These are phyloP conservation scores for Lipomyces yamadae DNA, from an alignment of 805 yeast genomes.

Conservation along the genomic window DNA sequence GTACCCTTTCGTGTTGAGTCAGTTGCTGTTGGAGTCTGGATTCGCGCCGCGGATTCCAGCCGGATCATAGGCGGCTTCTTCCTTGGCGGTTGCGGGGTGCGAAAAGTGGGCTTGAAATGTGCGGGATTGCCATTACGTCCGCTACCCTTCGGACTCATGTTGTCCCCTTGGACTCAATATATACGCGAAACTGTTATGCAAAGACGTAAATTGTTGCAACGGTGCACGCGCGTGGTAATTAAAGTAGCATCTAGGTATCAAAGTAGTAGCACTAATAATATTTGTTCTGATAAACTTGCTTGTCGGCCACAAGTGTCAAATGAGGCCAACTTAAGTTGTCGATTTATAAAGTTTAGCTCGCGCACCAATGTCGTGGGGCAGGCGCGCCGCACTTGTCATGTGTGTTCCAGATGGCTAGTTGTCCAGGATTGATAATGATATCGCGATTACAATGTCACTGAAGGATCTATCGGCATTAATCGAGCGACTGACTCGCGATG, in stretches of 20 bases:
- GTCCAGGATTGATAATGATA: not conserved
- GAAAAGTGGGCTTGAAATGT: not conserved
- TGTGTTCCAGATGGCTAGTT: not conserved
- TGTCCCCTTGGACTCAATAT: not conserved
- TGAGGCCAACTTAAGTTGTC: too few relatives aligned
- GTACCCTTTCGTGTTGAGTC: not conserved
- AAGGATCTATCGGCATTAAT: conserved; percentile 19
- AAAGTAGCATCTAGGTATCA: not conserved
- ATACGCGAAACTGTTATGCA: not conserved
- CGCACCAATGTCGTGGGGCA: too few relatives aligned
- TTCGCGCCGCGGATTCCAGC: not conserved
- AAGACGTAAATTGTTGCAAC: not conserved
- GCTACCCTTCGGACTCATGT: not conserved
- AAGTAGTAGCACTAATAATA: too few relatives aligned
- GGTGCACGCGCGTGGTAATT: not conserved
- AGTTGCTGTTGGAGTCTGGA: not conserved
- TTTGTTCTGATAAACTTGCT: not conserved
- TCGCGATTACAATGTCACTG: conserved; percentile 20
- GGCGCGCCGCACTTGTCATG: not conserved
- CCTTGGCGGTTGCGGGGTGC: not conserved
- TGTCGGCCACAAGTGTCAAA: too few relatives aligned
- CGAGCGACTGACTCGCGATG: conserved; percentile 9
- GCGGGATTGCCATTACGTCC: not conserved
- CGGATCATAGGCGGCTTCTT: not conserved
- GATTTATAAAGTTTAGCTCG: too few relatives aligned